A percentile compares a stretch with the other conserved stretches of the same genome.
Conservation (phyloP, 2,329 filamentous ascomycete species). For the Niveomyces coronatus region DNA sequence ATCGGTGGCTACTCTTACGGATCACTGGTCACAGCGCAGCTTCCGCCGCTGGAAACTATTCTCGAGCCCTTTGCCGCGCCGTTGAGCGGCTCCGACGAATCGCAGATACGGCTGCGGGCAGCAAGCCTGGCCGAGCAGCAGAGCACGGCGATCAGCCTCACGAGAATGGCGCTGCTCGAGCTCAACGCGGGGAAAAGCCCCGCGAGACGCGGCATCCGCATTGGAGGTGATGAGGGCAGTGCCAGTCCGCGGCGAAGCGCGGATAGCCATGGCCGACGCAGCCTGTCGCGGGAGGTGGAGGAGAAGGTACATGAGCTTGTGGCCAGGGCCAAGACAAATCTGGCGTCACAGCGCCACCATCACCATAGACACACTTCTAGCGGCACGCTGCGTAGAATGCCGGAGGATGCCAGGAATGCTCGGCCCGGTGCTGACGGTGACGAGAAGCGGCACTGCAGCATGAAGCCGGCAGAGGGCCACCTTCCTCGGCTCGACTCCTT, state of each 20-base stretch:
- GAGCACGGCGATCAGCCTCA: conserved; percentile 33
- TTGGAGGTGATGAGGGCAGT: conserved; percentile 40
- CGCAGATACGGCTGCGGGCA: conserved; percentile 62
- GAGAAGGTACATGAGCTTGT: conserved; percentile 10
- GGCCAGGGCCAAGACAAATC: conserved; percentile 4
- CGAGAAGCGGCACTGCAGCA: conserved; percentile 14
- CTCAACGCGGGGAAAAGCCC: conserved; percentile 16
- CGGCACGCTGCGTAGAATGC: not conserved
- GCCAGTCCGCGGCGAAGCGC: conserved; percentile 25
- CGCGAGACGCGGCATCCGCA: conserved; percentile 28
- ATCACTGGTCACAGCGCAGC: conserved; percentile 64
- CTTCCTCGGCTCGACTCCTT: conserved; percentile 25
- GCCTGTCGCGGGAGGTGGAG: conserved; percentile 6
- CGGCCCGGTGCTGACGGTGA: not conserved
- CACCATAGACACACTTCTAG: not conserved
- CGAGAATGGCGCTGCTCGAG: conserved; percentile 22
- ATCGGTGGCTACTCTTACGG: conserved; percentile 87
- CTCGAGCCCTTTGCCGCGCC: conserved; percentile 48
- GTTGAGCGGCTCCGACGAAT: conserved; percentile 43
- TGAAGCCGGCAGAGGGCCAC: conserved; percentile 15
- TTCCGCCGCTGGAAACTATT: conserved; percentile 54
- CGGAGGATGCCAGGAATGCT: not conserved
- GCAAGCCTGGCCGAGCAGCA: conserved; percentile 56
- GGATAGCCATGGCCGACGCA: conserved; percentile 13
- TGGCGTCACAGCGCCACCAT: not conserved